Conservation (phyloP, 176 grass and related monocot species). For the Zea mays region DNA sequence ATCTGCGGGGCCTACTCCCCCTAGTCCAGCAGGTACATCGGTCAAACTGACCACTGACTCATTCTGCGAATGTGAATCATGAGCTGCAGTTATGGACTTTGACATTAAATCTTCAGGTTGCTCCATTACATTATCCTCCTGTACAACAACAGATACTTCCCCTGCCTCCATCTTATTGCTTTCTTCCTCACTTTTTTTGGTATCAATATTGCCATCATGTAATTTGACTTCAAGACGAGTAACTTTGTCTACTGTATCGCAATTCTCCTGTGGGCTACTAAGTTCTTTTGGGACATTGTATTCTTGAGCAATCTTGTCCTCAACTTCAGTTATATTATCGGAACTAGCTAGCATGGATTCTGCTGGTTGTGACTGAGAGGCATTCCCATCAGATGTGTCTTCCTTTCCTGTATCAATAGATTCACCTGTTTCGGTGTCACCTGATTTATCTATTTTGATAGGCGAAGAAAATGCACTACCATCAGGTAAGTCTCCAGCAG, state of each 20-base stretch:
- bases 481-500: conserved; percentile 30
- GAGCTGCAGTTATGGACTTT: conserved; percentile 35
- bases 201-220: conserved; percentile 35
- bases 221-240: conserved; percentile 40
- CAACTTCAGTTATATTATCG: conserved; percentile 36
- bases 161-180: conserved; percentile 38
- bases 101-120: conserved; percentile 25
- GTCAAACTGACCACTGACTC: conserved; percentile 32
- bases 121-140: conserved; percentile 34
- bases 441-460: conserved; percentile 48
- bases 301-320: conserved; percentile 34
- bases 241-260: conserved; percentile 35
- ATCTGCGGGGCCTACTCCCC: conserved; percentile 42
- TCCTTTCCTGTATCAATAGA: conserved; percentile 41
- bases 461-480: conserved; percentile 35
- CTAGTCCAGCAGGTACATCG: conserved; percentile 35
- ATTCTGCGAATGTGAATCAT: conserved; percentile 34
- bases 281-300: conserved; percentile 36
- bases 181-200: conserved; percentile 38
- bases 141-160: conserved; percentile 20
- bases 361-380: conserved; percentile 14
- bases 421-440: conserved; percentile 32
- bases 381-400: conserved; percentile 29
- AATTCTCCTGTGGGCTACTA: conserved; percentile 42
- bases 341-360: conserved; percentile 19